Conservation (phyloP, 345 rosid genomes). For the Pistacia atlantica region DNA sequence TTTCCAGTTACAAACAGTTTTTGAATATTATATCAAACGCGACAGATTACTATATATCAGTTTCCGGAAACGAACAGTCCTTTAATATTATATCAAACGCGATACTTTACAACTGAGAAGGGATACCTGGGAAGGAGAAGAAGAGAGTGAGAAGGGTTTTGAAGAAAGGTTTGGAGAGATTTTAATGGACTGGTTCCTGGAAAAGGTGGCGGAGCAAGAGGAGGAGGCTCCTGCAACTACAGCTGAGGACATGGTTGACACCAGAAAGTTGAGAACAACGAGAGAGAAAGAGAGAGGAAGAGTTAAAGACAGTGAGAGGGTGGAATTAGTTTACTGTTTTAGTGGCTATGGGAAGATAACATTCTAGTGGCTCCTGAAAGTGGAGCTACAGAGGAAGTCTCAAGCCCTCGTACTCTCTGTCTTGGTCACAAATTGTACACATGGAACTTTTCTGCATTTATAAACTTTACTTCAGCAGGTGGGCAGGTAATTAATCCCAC, state of each 20-base stretch:
- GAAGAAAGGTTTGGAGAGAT: slow-evolving; percentile 19
- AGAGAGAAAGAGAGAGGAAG: neutral
- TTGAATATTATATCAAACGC: no score
- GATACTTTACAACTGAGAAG: no score
- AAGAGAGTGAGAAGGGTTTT: slow-evolving; percentile 10
- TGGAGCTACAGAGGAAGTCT: neutral
- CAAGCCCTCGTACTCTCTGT: neutral
- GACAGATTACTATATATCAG: no score
- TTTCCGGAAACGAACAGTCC: no score
- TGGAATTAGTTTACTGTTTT: neutral
- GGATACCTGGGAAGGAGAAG: slow-evolving; percentile 30
- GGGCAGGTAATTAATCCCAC: no score
- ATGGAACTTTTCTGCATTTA: no score
- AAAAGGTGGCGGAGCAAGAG: slow-evolving; percentile 38
- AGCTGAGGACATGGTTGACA: slow-evolving; percentile 33
- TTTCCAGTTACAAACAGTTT: no score
- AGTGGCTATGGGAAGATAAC: slow-evolving; percentile 17
- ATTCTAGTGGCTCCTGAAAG: slow-evolving; percentile 4
- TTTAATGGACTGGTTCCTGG: slow-evolving; percentile 27
- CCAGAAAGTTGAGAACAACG: neutral
- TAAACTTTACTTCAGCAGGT: no score
- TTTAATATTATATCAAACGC: no score
- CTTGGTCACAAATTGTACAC: neutral
- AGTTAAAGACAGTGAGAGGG: neutral
- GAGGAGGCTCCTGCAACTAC: slow-evolving; percentile 41